Evolutionary conservation across 352 stramenopile genomes (phyloP).

Genomic region (Pythium periplocum): DNA sequence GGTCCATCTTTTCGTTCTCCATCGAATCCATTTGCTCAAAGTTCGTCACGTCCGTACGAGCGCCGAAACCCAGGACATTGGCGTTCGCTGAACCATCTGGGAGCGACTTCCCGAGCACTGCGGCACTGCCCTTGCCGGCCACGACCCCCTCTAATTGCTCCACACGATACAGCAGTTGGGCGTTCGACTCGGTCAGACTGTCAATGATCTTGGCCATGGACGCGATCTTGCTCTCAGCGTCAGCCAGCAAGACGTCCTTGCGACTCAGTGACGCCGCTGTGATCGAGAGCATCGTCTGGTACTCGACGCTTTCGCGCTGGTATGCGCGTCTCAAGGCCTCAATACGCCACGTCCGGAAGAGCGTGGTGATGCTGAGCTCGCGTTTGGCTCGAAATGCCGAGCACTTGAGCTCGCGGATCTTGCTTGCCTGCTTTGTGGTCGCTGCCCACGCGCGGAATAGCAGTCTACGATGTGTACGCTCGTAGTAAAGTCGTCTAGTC

Average conservation of each 20-base stretch:
- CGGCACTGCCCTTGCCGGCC: conserved; percentile 15
- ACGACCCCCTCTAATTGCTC: conserved; percentile 57
- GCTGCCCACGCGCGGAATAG: conserved; percentile 51
- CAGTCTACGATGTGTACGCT: conserved; percentile 20
- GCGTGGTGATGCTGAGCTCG: conserved; percentile 44
- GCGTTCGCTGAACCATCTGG: neutral
- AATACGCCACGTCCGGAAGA: conserved; percentile 71
- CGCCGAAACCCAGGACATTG: conserved; percentile 6
- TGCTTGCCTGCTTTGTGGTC: conserved; percentile 22
- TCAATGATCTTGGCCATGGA: conserved; percentile 79
- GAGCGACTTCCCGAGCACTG: neutral
- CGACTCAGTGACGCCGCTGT: conserved; percentile 65
- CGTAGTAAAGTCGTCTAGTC: conserved; percentile 10
- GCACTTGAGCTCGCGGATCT: conserved; percentile 61
- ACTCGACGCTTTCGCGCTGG: conserved; percentile 71
- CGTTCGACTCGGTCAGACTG: conserved; percentile 72
- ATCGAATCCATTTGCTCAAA: conserved; percentile 17
- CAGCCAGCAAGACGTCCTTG: conserved; percentile 67
- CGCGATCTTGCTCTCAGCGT: conserved; percentile 54
- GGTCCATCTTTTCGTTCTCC: conserved; percentile 56
- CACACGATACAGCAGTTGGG: conserved; percentile 50
- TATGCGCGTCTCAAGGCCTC: conserved; percentile 64
- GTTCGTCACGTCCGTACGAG: neutral
- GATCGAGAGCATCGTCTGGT: conserved; percentile 79
- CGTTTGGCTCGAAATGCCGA: conserved; percentile 45